Percentiles rank a stretch among this genome's conserved stretches.
Evolutionary conservation across 2,329 filamentous ascomycete genomes (phyloP).

Genomic region (Fusarium sp.): DNA sequence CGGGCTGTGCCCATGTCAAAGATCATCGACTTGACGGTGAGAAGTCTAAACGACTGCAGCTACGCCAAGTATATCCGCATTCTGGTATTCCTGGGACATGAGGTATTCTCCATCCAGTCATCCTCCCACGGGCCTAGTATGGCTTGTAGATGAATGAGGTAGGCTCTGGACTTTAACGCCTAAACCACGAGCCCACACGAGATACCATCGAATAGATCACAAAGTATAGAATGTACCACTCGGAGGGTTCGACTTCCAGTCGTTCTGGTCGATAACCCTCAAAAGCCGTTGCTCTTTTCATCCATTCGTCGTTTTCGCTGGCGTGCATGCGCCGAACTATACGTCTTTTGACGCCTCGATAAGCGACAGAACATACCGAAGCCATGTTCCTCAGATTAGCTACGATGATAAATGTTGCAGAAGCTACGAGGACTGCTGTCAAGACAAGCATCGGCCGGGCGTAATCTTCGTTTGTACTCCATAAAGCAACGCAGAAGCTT

Average conservation of each 20-base stretch:
- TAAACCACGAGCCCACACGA: not conserved
- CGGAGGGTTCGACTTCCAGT: constrained; percentile 8
- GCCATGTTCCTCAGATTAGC: constrained; percentile 4
- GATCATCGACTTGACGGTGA: not conserved
- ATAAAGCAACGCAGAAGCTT: constrained; percentile 48
- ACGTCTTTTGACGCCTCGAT: not conserved
- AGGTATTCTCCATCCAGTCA: no score
- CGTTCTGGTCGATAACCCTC: constrained; percentile 6
- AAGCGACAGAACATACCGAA: not conserved
- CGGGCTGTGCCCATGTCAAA: constrained; percentile 1
- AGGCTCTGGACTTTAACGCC: not conserved
- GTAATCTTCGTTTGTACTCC: constrained; percentile 19
- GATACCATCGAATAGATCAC: not conserved
- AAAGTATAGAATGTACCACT: constrained; percentile 15
- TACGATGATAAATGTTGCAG: constrained; percentile 1
- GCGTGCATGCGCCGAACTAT: not conserved
- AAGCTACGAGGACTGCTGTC: constrained; percentile 3
- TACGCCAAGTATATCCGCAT: no score
- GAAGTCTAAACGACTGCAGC: no score
- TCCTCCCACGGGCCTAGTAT: no score
- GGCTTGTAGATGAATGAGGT: not conserved
- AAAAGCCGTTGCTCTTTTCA: not conserved
- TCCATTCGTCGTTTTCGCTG: constrained; percentile 1
- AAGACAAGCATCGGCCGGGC: not conserved
- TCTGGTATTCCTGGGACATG: no score